Conservation (phyloP, 2,329 filamentous ascomycete genomes). For the Botrytis tulipae region DNA sequence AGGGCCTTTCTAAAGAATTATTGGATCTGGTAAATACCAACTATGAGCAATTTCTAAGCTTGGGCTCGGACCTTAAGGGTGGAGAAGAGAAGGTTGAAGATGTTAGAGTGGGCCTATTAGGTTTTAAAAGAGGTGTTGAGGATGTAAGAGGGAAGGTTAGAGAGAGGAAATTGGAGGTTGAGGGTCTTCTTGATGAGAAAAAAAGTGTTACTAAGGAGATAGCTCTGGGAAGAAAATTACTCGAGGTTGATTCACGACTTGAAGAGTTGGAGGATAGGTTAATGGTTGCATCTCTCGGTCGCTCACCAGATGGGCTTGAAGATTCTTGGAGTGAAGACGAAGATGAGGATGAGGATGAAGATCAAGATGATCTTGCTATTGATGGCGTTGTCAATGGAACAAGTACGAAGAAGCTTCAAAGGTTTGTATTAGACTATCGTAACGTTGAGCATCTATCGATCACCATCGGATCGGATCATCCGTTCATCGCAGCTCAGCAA, state of each 20-base stretch:
- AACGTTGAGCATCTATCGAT: slow-evolving; percentile 52
- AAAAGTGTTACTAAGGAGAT: slow-evolving; percentile 61
- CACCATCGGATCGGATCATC: slow-evolving; percentile 55
- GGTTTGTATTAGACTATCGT: slow-evolving; percentile 57
- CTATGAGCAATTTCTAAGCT: slow-evolving; percentile 83
- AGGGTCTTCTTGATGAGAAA: slow-evolving; percentile 63
- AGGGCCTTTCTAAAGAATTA: slow-evolving; percentile 79
- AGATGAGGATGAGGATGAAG: slow-evolving; percentile 42
- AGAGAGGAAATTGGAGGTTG: slow-evolving; percentile 62
- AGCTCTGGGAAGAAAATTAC: slow-evolving; percentile 57
- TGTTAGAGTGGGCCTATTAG: slow-evolving; percentile 80
- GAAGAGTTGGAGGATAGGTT: slow-evolving; percentile 62
- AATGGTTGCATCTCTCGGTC: slow-evolving; percentile 47
- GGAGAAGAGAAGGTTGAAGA: slow-evolving; percentile 92
- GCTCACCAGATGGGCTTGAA: slow-evolving; percentile 32
- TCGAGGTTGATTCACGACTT: slow-evolving; percentile 66
- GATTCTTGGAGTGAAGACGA: slow-evolving; percentile 42
- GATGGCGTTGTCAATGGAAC: slow-evolving; percentile 36
- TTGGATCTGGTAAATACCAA: slow-evolving; percentile 94
- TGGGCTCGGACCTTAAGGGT: slow-evolving; percentile 78
- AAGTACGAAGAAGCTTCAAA: slow-evolving; percentile 44
- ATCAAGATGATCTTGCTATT: slow-evolving; percentile 33
- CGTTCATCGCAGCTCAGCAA: slow-evolving; percentile 59
- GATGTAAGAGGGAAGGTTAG: slow-evolving; percentile 67
- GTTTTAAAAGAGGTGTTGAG: slow-evolving; percentile 79